A percentile compares a stretch with the other conserved stretches of the same genome.
These are phyloP conservation scores for Evernia prunastri DNA, from an alignment of 495 filamentous ascomycete genomes.

Conservation along the genomic window DNA sequence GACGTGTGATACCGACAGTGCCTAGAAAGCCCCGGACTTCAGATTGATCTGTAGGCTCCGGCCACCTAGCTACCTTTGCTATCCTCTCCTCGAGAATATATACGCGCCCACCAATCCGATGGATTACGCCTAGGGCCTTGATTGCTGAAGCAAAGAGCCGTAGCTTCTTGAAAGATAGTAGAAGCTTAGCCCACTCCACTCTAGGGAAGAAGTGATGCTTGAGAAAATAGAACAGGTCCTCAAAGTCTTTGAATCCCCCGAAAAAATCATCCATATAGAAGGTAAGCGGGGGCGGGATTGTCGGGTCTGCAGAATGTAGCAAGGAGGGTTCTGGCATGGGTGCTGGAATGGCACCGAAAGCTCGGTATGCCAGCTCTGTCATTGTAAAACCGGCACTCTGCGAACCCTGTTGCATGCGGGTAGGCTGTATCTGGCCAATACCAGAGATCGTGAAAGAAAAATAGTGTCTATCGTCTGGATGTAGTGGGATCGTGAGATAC, in stretches of 20 bases:
- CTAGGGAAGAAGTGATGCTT: conserved; percentile 6
- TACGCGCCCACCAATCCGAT: background rate
- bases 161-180: conserved; percentile 15
- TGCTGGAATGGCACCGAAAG: background rate
- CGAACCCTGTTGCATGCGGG: background rate
- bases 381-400: background rate
- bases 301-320: background rate
- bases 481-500: conserved; percentile 2
- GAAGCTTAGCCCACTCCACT: background rate
- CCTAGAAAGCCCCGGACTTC: background rate
- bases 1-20: background rate
- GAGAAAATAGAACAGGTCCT: background rate
- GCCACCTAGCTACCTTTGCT: background rate
- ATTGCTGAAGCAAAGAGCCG: conserved; percentile 1
- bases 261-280: conserved; percentile 16
- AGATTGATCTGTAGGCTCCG: background rate
- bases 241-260: background rate
- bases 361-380: background rate
- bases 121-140: background rate
- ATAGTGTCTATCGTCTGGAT: background rate
- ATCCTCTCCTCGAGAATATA: background rate
- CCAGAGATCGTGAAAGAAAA: background rate
- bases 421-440: background rate
- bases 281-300: background rate
- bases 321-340: background rate